These are phyloP conservation scores for Haematococcus lacustris DNA, from an alignment of 139 green algal species.

Conservation along the genomic window DNA sequence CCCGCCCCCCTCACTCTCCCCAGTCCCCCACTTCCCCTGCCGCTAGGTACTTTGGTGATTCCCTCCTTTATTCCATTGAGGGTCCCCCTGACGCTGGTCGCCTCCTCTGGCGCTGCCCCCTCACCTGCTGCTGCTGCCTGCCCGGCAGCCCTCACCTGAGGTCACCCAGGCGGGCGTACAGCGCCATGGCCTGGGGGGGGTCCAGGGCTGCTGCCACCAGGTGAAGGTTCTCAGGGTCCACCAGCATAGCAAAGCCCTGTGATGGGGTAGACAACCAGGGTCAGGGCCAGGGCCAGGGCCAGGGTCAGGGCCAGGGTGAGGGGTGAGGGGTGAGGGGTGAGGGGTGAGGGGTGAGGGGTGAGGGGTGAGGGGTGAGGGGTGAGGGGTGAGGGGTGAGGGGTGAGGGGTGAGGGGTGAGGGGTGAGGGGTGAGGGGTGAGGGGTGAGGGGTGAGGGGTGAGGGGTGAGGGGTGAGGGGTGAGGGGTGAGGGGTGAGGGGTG, in stretches of 20 bases:
- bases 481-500: too few relatives aligned
- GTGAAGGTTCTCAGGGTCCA: conserved; percentile 11
- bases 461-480: too few relatives aligned
- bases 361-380: too few relatives aligned
- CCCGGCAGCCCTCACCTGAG: not conserved
- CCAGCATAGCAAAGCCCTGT: conserved; percentile 13
- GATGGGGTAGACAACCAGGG: too few relatives aligned
- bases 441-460: too few relatives aligned
- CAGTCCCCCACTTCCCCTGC: not conserved
- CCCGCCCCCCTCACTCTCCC: not conserved
- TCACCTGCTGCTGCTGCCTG: not conserved
- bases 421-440: too few relatives aligned
- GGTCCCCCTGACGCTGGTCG: not conserved
- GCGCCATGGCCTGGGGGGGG: not conserved
- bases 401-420: too few relatives aligned
- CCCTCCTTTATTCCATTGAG: not conserved
- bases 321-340: too few relatives aligned
- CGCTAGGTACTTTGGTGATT: not conserved
- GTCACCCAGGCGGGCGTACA: not conserved
- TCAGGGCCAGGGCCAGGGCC: too few relatives aligned
- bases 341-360: too few relatives aligned
- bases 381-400: too few relatives aligned
- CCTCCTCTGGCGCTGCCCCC: not conserved
- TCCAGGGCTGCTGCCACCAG: not conserved
- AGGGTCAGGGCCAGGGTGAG: too few relatives aligned